A percentile compares a stretch with the other conserved stretches of the same genome.
Evolutionary conservation across 2,329 filamentous ascomycete species (phyloP).

Genomic region (Laburnicola sp.): DNA sequence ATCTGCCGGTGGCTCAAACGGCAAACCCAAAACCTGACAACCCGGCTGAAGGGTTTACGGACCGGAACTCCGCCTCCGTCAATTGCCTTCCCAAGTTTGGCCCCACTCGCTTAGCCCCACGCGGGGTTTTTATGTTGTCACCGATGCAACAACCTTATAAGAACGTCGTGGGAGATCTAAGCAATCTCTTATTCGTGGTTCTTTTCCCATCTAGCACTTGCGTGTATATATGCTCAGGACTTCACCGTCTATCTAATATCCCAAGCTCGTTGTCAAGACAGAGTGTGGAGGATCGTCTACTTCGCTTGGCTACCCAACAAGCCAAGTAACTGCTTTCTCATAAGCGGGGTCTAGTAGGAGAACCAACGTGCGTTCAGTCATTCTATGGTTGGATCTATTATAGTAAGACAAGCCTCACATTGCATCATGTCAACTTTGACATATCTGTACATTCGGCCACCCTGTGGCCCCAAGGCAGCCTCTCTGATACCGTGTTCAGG

Average conservation of each 20-base stretch:
- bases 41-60: constrained; percentile 38
- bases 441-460: constrained; percentile 30
- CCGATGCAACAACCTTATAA: constrained; percentile 28
- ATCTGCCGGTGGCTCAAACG: constrained; percentile 11
- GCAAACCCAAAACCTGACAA: constrained; percentile 1
- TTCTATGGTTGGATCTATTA: constrained; percentile 22
- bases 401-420: constrained; percentile 34
- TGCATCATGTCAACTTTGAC: constrained; percentile 23
- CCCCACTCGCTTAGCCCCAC: constrained; percentile 44
- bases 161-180: constrained; percentile 3
- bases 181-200: neutral
- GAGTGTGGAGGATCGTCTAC: neutral
- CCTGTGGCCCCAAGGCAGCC: constrained; percentile 20
- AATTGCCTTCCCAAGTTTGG: constrained; percentile 29
- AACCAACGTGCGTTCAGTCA: constrained; percentile 14
- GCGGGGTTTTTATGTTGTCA: constrained; percentile 28
- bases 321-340: constrained; percentile 7
- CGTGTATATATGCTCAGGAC: neutral
- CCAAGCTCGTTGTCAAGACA: constrained; percentile 4
- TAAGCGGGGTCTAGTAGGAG: constrained; percentile 17
- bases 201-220: neutral
- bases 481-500: constrained; percentile 11
- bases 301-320: constrained; percentile 3
- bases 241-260: constrained; percentile 2
- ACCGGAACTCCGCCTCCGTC: constrained; percentile 37